A percentile compares a stretch with the other conserved stretches of the same genome.
Evolutionary conservation across 148 eudicot genomes (phyloP).

Genomic region (Rhododendron molle): DNA sequence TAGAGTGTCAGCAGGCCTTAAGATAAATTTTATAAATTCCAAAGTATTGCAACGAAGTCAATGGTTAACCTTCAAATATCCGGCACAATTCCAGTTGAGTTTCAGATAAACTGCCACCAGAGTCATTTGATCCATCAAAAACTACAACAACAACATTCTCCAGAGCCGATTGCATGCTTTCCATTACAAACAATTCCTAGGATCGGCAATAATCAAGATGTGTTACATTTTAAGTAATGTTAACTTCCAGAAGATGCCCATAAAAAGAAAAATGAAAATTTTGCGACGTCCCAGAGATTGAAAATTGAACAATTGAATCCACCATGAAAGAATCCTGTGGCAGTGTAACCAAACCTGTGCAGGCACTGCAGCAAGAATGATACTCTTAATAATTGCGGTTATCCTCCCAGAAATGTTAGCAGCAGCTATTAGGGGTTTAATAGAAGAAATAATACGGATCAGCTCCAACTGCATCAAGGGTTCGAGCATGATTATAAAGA

Average conservation of each 20-base stretch:
- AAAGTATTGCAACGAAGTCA: conserved; percentile 5
- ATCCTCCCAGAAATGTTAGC: conserved; percentile 65
- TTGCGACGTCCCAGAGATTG: not conserved
- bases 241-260: not conserved
- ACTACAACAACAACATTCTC: conserved; percentile 64
- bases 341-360: conserved; percentile 42
- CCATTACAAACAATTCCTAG: conserved; percentile 75
- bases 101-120: conserved; percentile 41
- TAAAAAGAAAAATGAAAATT: not conserved
- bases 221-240: not conserved
- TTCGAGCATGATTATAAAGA: conserved; percentile 8
- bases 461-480: conserved; percentile 69
- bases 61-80: conserved; percentile 69
- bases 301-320: not conserved
- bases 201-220: conserved; percentile 8
- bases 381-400: conserved; percentile 42
- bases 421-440: conserved; percentile 78
- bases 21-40: not conserved
- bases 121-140: conserved; percentile 76
- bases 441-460: conserved; percentile 63
- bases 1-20: conserved; percentile 23
- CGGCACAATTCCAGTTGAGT: conserved; percentile 52
- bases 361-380: conserved; percentile 49
- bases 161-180: conserved; percentile 84
- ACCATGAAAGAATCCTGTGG: not conserved